These are phyloP conservation scores for Wickerhamomyces sp. DNA, from an alignment of 1,139 yeast genomes.

Conservation along the genomic window DNA sequence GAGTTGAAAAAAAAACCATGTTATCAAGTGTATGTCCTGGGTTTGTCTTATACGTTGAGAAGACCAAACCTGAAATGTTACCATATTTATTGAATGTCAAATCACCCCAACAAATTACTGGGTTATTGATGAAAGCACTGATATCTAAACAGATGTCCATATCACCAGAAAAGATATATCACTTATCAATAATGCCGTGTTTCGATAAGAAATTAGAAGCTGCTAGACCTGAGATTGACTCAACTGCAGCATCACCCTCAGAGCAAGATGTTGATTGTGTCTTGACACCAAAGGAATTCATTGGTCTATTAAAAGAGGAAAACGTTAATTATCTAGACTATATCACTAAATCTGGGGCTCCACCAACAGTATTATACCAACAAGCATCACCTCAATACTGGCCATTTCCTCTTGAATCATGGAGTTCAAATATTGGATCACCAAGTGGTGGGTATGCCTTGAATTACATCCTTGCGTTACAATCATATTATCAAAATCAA, in stretches of 20 bases:
- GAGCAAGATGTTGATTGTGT: constrained; percentile 92
- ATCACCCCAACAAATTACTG: constrained; percentile 93
- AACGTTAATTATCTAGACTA: constrained; percentile 33
- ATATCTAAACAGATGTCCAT: constrained; percentile 37
- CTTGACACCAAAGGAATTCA: constrained; percentile 81
- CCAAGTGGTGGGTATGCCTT: constrained; percentile 86
- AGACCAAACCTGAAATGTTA: constrained; percentile 83
- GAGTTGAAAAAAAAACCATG: constrained; percentile 21
- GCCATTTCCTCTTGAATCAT: constrained; percentile 53
- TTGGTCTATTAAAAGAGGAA: constrained; percentile 61
- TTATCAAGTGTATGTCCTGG: constrained; percentile 86
- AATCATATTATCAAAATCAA: constrained; percentile 23
- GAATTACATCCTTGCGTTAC: constrained; percentile 45
- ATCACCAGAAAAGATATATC: constrained; percentile 50
- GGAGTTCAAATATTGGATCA: constrained; percentile 78
- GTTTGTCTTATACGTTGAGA: constrained; percentile 93
- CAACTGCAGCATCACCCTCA: constrained; percentile 14
- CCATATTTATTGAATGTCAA: constrained; percentile 61
- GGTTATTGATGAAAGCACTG: constrained; percentile 62
- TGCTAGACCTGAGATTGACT: constrained; percentile 64
- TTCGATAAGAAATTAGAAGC: constrained; percentile 96
- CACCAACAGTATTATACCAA: constrained; percentile 16
- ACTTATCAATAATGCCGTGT: constrained; percentile 90
- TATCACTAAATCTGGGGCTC: constrained; percentile 16
- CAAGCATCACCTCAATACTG: constrained; percentile 34